Conservation (phyloP, 176 grass and related monocot species). For the Zea mays region Zm-B73-REFERENCE-NAM-5.0 NC_050104.1:95140001-95140500, state of each 20-base stretch:
- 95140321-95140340: conserved; percentile 11
- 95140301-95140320: conserved; percentile 15
- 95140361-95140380: conserved; percentile 6
- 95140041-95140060: too few species aligned
- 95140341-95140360: conserved; percentile 28
- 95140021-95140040: too few species aligned
- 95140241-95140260: background rate
- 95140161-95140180: conserved; percentile 3
- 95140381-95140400: background rate
- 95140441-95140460: conserved; percentile 11
- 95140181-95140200: background rate
- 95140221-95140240: background rate
- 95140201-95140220: background rate
- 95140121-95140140: background rate
- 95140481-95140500: conserved; percentile 16
- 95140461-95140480: background rate
- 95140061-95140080: too few species aligned
- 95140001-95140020: too few species aligned
- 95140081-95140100: too few species aligned
- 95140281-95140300: conserved; percentile 19
- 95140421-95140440: background rate
- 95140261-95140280: background rate
- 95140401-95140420: conserved; percentile 10
- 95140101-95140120: too few species aligned
- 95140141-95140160: background rate